Base-by-base conservation (phyloP, 139 green algal species). In the Deuterostichococcus epilithicus region DNA sequence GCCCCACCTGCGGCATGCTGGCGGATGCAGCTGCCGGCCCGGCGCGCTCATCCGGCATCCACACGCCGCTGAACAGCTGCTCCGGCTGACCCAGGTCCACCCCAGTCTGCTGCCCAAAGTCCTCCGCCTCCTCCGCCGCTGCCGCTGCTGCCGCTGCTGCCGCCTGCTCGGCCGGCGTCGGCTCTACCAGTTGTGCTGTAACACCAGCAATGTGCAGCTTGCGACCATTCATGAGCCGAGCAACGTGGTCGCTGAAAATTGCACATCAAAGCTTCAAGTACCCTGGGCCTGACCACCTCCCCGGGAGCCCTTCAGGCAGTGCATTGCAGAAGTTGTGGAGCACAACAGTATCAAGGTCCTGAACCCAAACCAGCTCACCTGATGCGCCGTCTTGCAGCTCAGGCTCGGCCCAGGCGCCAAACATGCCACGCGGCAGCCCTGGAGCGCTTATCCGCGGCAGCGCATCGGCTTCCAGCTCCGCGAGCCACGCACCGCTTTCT, bases 31-130 rank as follows among this genome's bases (percentile, higher is more conserved):
- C 38, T 37, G 39, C 68, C 22, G 38, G 59, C 28, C 76, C 78
- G 45, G 69, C 78, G 23, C 73, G 78, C 25, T 79, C 80, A 34
- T 85, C 82, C 38, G 88, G 37, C 71, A 87, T 65, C 89, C 89
- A 94, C 42, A 94, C 76, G 28, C 86, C 86, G 37, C 60, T 80
- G 74, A 86, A 83, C 47, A 86, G 52, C 26, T 80, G 75, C 25
- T 82, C 75, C 32, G 85, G 59, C 1, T 76, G 52, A n/a, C 82
- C 78, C 5, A 72, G 72, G 38, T 26, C 47, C 36, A 20, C 26
- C 70, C 37, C 37, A 36, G 35, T 28, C 8, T 18, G 8, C 22
- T 75, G 70, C 70, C 59, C 6, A 5, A 15, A 3, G 3, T 39
- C 42, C 4, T 73, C 35, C 39, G 28, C 34, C 66, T 76, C 63